Evolutionary conservation across 73 alveolate genomes (phyloP), one percentile per base, ranked within the genome.

Genomic region (Paramecium octaurelia): DNA sequence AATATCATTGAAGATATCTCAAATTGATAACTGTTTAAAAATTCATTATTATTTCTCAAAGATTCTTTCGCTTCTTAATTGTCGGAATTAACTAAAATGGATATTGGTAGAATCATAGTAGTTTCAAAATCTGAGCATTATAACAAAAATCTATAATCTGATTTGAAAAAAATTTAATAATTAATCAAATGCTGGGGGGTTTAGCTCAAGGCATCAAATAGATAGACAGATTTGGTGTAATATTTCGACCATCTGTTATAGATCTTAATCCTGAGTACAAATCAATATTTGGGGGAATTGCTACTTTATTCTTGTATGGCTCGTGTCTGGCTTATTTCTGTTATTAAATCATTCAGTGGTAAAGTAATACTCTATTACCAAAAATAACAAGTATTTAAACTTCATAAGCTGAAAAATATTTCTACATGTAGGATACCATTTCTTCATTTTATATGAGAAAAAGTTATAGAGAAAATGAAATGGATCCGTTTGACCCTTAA

Each of bases 401-500:
- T 31, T 29, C 57, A 4, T 70, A 70, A 6, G 8, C 18, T 29
- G 9, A 12, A 4, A 70, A 35, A 20, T 23, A 70, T n/a, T 70
- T 4, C 0, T 3, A 23, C 0, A 36, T 18, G 6, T 3, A 35
- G 2, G 57, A 31, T n/a, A 2, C 12, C 5, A 18, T 70, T 29
- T 29, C 48, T 31, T 31, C 57, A 0, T 20, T 70, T 70, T 70
- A 11, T 70, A 2, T 2, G 10, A 70, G 86, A 29, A 31, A 31
- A 36, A 35, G 16, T 36, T 23, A 58, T 18, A 27, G 34, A 27
- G 8, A 21, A 58, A 18, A 58, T 23, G 34, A 70, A 70, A 11
- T 70, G 14, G 86, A 70, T 70, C 86, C 86, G 3, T 35, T 70
- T 31, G 86, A 70, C 31, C 86, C 86, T 5, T 18, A 70, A 70